phyloP scores from a whole-genome alignment of 441 rosid genomes.

The Arabidopsis lyrata region DNA sequence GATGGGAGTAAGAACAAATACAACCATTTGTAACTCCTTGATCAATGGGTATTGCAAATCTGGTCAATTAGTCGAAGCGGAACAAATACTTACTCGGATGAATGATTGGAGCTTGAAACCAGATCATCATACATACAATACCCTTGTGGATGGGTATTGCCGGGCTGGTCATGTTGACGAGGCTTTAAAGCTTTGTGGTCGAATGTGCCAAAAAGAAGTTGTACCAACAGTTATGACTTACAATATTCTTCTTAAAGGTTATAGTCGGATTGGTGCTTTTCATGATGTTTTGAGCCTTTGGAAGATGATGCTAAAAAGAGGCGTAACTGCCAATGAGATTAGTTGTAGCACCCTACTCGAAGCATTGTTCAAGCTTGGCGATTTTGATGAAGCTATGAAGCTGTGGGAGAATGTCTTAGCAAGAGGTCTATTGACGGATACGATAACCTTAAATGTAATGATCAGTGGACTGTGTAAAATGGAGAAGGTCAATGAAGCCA shows the following conservation, averaged over 20 bases:
- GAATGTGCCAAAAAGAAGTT: slow-evolving; percentile 58
- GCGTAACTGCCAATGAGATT: slow-evolving; percentile 57
- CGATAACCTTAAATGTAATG: slow-evolving; percentile 70
- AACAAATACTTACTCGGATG: slow-evolving; percentile 53
- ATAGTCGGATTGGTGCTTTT: slow-evolving; percentile 56
- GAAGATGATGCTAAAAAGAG: slow-evolving; percentile 63
- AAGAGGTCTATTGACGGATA: slow-evolving; percentile 62
- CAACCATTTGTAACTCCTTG: slow-evolving; percentile 73
- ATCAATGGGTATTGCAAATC: slow-evolving; percentile 81
- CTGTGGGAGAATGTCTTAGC: slow-evolving; percentile 79
- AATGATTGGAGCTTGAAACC: slow-evolving; percentile 69
- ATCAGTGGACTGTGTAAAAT: slow-evolving; percentile 76
- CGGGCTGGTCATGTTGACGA: slow-evolving; percentile 55
- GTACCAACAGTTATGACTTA: slow-evolving; percentile 61
- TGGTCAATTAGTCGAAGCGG: slow-evolving; percentile 60
- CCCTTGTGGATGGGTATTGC: slow-evolving; percentile 82
- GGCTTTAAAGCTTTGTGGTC: slow-evolving; percentile 70
- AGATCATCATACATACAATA: slow-evolving; percentile 75
- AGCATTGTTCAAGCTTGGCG: slow-evolving; percentile 68
- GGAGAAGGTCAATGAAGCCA: slow-evolving; percentile 73
- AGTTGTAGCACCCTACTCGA: slow-evolving; percentile 75
- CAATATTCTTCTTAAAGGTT: slow-evolving; percentile 83
- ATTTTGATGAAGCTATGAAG: slow-evolving; percentile 59
- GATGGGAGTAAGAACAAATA: slow-evolving; percentile 67
- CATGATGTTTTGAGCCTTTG: slow-evolving; percentile 71